Evolutionary conservation across 495 filamentous ascomycete species (phyloP).

Genomic region (Venustampulla echinocandica): DNA sequence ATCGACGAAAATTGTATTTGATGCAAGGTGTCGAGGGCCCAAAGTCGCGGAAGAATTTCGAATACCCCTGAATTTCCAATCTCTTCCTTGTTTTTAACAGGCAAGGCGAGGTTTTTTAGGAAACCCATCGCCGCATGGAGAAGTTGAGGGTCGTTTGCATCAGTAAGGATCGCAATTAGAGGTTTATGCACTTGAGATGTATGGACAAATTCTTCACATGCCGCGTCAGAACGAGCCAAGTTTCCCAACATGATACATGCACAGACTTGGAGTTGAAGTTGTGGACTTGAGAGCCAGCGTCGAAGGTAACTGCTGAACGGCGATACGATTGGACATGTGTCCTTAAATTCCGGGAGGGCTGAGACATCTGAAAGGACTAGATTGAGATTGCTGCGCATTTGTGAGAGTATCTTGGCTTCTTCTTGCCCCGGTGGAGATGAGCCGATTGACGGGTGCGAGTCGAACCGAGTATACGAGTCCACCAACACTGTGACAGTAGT

Average conservation of each 20-base stretch:
- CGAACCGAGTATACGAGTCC: conserved; percentile 27
- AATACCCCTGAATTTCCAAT: conserved; percentile 48
- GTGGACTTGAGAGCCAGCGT: conserved; percentile 39
- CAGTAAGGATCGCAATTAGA: conserved; percentile 27
- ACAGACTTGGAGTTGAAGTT: conserved; percentile 58
- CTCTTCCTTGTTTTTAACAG: conserved; percentile 48
- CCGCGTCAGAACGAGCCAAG: conserved; percentile 60
- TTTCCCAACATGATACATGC: conserved; percentile 73
- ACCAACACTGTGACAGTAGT: conserved; percentile 21
- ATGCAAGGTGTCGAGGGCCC: conserved; percentile 51
- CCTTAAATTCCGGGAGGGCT: conserved; percentile 44
- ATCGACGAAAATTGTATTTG: conserved; percentile 64
- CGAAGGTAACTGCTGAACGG: conserved; percentile 44
- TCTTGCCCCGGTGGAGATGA: conserved; percentile 30
- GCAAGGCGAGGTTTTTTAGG: conserved; percentile 70
- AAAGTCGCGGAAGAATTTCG: conserved; percentile 47
- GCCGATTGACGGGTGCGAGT: conserved; percentile 17
- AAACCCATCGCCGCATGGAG: conserved; percentile 64
- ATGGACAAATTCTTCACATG: conserved; percentile 49
- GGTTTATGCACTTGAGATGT: conserved; percentile 44
- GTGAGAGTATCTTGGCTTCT: conserved; percentile 41
- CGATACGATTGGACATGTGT: conserved; percentile 39
- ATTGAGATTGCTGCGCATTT: conserved; percentile 47
- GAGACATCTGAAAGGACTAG: conserved; percentile 56
- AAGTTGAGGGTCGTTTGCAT: conserved; percentile 36